Conservation (phyloP, 2,329 filamentous ascomycete species). For the Seiridium unicorne region DNA sequence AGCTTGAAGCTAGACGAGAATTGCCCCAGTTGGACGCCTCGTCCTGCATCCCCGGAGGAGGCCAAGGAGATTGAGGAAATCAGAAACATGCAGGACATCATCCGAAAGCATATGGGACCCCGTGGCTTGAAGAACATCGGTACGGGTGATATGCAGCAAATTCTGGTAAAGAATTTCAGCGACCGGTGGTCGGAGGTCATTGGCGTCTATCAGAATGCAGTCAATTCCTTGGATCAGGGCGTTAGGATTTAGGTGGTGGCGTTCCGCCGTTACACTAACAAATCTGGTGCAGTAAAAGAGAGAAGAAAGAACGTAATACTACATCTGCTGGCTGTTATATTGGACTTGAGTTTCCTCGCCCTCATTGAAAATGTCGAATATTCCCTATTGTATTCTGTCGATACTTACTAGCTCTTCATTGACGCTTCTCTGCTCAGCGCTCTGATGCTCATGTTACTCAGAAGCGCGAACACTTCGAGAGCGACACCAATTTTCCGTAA, state of each 20-base stretch:
- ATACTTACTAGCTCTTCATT: no score
- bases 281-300: no score
- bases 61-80: conserved; percentile 1
- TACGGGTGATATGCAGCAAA: conserved; percentile 1
- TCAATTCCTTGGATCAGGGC: neutral
- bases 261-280: no score
- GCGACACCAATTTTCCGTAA: no score
- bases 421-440: no score
- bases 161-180: conserved; percentile 1
- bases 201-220: neutral
- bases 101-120: conserved; percentile 6
- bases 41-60: conserved; percentile 7
- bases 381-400: no score
- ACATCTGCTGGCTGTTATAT: no score
- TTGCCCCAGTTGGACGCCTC: conserved; percentile 10
- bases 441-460: no score
- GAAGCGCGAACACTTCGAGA: no score
- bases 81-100: conserved; percentile 9
- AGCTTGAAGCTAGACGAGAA: neutral
- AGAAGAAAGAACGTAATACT: no score
- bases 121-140: neutral
- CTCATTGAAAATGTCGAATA: no score
- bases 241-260: neutral
- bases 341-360: no score
- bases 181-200: neutral